Evolutionary conservation across 148 eudicot species (phyloP).

Genomic region (Selenicereus undatus): DNA sequence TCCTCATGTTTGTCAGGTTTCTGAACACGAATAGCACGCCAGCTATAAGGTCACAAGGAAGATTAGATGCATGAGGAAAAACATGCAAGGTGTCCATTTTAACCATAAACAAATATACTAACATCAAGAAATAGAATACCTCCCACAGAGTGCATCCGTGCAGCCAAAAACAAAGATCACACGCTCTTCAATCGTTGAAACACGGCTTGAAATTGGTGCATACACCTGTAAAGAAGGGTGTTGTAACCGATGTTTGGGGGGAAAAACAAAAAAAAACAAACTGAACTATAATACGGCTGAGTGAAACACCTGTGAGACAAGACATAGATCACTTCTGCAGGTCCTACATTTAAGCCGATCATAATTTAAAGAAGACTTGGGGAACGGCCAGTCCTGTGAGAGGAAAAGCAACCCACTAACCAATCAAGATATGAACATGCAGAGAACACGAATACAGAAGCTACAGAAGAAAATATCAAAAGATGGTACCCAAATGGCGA

Average conservation of each 20-base stretch:
- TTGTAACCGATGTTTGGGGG: background rate
- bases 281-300: background rate
- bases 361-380: constrained; percentile 26
- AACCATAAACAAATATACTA: constrained; percentile 21
- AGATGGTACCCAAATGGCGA: background rate
- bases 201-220: constrained; percentile 63
- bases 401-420: constrained; percentile 12
- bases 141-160: constrained; percentile 46
- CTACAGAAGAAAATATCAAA: background rate
- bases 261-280: background rate
- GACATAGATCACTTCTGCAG: constrained; percentile 52
- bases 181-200: constrained; percentile 60
- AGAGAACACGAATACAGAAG: background rate
- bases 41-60: constrained; percentile 43
- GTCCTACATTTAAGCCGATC: constrained; percentile 47
- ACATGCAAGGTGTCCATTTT: background rate
- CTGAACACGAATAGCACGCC: constrained; percentile 85
- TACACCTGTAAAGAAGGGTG: constrained; percentile 41
- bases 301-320: constrained; percentile 65
- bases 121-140: constrained; percentile 29
- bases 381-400: constrained; percentile 77
- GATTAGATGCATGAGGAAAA: constrained; percentile 22
- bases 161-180: constrained; percentile 70
- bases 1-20: constrained; percentile 35
- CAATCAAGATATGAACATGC: background rate